A percentile compares a stretch with the other conserved stretches of the same genome.
phyloP scores from a whole-genome alignment of 2,329 filamentous ascomycete species.

The Cadophora luteo-olivacea region DNA sequence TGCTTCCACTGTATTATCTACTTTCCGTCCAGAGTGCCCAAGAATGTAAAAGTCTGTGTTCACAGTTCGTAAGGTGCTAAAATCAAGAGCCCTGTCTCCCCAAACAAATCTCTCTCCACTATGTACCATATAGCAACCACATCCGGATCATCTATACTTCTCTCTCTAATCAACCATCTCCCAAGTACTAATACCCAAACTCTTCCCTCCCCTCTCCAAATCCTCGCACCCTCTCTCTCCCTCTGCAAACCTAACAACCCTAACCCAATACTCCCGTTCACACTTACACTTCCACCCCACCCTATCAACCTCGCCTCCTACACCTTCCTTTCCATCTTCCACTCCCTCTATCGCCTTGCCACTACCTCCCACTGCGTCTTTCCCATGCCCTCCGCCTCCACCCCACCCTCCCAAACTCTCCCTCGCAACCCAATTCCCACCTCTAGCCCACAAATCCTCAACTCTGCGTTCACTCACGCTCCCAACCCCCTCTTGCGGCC shows the following conservation, averaged over 20 bases:
- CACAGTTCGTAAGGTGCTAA: too few species aligned
- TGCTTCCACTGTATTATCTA: too few species aligned
- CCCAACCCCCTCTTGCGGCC: not conserved
- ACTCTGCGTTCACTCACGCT: not conserved
- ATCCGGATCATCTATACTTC: not conserved
- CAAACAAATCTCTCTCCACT: not conserved
- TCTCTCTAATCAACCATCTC: not conserved
- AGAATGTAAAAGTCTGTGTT: too few species aligned
- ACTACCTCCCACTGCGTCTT: too few species aligned
- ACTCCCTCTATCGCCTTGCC: not conserved
- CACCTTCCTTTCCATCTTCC: not conserved
- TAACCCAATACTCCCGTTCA: not conserved
- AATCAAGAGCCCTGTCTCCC: too few species aligned
- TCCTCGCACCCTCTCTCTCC: not conserved
- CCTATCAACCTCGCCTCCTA: not conserved
- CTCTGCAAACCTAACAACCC: not conserved
- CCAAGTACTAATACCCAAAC: not conserved
- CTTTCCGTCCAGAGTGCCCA: too few species aligned
- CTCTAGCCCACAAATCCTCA: not conserved
- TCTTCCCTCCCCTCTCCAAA: not conserved
- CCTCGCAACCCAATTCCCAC: not conserved
- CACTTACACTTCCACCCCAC: not conserved
- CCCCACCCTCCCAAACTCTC: not conserved
- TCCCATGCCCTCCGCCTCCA: too few species aligned
- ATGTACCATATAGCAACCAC: not conserved